Evolutionary conservation across 352 stramenopile species (phyloP), one percentile per base, ranked within the genome.

Genomic region (Globisporangium radiosum): DNA sequence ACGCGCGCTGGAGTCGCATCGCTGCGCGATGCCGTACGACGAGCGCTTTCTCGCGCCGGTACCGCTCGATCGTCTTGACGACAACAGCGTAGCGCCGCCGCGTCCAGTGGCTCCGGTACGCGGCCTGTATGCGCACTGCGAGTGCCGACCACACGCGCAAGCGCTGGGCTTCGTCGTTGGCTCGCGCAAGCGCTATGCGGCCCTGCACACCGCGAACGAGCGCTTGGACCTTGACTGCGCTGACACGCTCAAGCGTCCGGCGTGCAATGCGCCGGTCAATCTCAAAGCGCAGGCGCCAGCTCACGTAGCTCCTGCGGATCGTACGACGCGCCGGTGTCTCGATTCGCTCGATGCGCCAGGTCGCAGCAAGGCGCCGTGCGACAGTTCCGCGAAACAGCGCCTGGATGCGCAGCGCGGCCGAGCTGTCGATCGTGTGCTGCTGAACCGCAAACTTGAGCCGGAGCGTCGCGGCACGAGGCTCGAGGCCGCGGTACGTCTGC

Each of bases 361-460:
- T 72, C 1, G 69, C 63, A 5, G 79, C 83, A 45, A 86, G 55
- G 19, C 47, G 54, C n/a, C 83, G 72, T 13, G 73, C 78, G 13
- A 78, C 43, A 49, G 85, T 67, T 0, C 83, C 81, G 25, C 83
- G 78, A 58, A 77, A 88, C 25, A 82, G 72, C 0, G 81, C 81
- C 48, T 93, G 81, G 5, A 93, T 73, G 13, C 81, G 74, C n/a
- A 93, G 42, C 19, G 74, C 83, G 0, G 83, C 79, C 11, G 83
- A 93, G 38, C 84, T 70, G 47, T 73, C 67, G 54, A 93, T 91
- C 43, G 83, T 90, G 33, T 76, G 71, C n/a, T 89, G 71, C 53
- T 92, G 83, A 4, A 85, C 68, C 0, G 73, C 85, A 47, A 91
- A 88, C 47, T 90, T 93, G 47, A 87, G 69, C 56, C 77, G 60